Evolutionary conservation across 192 early-diverging fungal genomes (phyloP), one percentile per base, ranked within the genome.

Genomic region (Gryganskiella cystojenkinii): DNA sequence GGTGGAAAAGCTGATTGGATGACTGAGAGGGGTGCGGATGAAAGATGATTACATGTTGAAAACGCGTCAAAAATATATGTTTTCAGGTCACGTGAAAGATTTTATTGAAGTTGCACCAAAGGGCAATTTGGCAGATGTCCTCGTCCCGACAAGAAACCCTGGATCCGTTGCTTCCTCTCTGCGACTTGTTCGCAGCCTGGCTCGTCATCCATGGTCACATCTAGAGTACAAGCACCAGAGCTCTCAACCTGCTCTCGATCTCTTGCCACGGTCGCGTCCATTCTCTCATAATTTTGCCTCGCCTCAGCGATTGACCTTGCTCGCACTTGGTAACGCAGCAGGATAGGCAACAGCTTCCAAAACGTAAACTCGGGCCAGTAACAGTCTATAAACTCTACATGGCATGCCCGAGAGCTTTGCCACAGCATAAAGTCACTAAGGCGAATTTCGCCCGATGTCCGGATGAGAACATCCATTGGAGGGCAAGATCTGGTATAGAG

Each of bases 341-440:
- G 70, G 4, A 95, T 90, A 6, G 89, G 90, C 31, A 96, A 70
- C 75, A 98, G 90, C 35, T 94, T 82, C 88, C 90, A 93, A 43
- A 98, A 90, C 0, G 91, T 90, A 73, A 99, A 99, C 51, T 98
- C 95, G 9, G 98, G 98, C 98, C 98, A 99, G 49, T 89, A 89
- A 17, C 91, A 91, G 34, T 95, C 84, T 17, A 97, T 87, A 84
- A 98, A 99, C 54, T 95, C 91, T 37, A 98, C 89, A 27, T 93
- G 90, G 33, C 91, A 91, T 50, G 83, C 73, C 43, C 87, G 87
- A 34, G 89, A 69, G 42, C 66, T 87, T 85, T 99, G 95, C 94
- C 95, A 97, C 31, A 99, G 81, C 84, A 98, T 81, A 83, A 94
- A 99, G 80, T 98, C 97, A 71, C 94, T 96, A 52, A 99, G 85